Conservation (phyloP, 192 early-diverging fungal species). For the Glomus cerebriforme region DNA sequence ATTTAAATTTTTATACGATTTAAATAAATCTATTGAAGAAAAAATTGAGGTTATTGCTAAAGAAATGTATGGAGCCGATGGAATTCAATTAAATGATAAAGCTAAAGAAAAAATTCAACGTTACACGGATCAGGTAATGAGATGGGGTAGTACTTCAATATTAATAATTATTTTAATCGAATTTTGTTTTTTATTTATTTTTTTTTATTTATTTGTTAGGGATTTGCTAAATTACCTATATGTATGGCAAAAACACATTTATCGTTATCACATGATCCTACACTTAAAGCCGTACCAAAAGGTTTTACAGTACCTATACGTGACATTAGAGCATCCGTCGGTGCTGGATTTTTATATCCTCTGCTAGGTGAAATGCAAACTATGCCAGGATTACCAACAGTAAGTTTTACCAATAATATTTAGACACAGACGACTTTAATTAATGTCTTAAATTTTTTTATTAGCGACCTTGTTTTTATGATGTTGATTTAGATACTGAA, state of each 20-base stretch:
- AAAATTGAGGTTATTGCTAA: slow-evolving; percentile 94
- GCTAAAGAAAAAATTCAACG: slow-evolving; percentile 88
- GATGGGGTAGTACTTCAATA: too few relatives aligned
- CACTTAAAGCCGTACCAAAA: slow-evolving; percentile 89
- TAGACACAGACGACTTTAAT: background rate
- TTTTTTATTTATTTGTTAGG: slow-evolving; percentile 42
- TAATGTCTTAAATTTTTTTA: slow-evolving; percentile 12
- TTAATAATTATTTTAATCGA: too few relatives aligned
- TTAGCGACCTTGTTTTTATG: slow-evolving; percentile 29
- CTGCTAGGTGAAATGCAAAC: slow-evolving; percentile 96
- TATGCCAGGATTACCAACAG: slow-evolving; percentile 95
- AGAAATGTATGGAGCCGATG: slow-evolving; percentile 95
- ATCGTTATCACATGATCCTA: slow-evolving; percentile 89
- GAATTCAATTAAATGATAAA: slow-evolving; percentile 78
- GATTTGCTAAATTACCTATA: slow-evolving; percentile 87
- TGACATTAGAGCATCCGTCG: slow-evolving; percentile 92
- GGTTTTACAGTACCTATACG: slow-evolving; percentile 92
- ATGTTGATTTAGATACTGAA: slow-evolving; percentile 16
- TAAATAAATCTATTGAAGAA: slow-evolving; percentile 71
- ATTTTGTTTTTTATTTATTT: too few relatives aligned
- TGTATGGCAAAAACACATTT: slow-evolving; percentile 99
- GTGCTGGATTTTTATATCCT: slow-evolving; percentile 97
- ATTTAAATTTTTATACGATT: slow-evolving; percentile 92
- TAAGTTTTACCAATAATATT: slow-evolving; percentile 21
- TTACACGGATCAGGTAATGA: slow-evolving; percentile 71